Evolutionary conservation across 768 basidiomycete genomes (phyloP), one percentile per base, ranked within the genome.

Genomic region (Strobilomyces confusus): DNA sequence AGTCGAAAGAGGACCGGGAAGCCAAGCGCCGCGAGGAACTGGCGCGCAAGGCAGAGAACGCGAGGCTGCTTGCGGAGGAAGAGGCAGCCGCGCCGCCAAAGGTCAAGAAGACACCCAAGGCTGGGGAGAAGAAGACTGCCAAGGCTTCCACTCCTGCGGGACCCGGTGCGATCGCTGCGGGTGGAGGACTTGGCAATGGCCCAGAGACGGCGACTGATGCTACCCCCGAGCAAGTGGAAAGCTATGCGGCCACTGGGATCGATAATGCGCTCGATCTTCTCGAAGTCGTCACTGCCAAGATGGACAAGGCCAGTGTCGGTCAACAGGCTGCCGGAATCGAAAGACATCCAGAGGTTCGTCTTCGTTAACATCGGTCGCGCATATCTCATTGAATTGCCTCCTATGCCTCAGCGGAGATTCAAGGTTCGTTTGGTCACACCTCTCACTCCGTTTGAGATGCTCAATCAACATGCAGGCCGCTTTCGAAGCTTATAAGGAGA

Each of bases 261-360:
- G 94, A 98, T 64, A 87, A 92, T 67, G 92, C 90, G 9, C 68
- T 98, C 47, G 94, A 98, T 70, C 77, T 95, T 50, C 69, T 97
- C 56, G 89, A 92, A 53, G 80, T 93, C 5, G 92, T 95, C 25
- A 95, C 84, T 44, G 89, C 90, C 4, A 94, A 92, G 78, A 86
- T 82, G 81, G 94, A 95, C 69, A 95, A 95, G 73, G 90, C 91
- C 2, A 91, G 89, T 60, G 75, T 95, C 32, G 93, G 94, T 0
- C 82, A 84, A 54, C 87, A 89, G 69, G 93, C 94, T 14, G 91
- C 91, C 48, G 79, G 81, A 36, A 80, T 97, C 33, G 93, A 97
- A 73, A 80, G 79, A 50, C 94, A 97, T 78, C 94, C 94, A 48
- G 94, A 97, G 83, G 92, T 92, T 63, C 44, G 80, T 71, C 19